Percentiles rank a stretch among this genome's conserved stretches.
These are phyloP conservation scores for Myxozyma melibiosi DNA, from an alignment of 805 yeast genomes.

Conservation along the genomic window DNA sequence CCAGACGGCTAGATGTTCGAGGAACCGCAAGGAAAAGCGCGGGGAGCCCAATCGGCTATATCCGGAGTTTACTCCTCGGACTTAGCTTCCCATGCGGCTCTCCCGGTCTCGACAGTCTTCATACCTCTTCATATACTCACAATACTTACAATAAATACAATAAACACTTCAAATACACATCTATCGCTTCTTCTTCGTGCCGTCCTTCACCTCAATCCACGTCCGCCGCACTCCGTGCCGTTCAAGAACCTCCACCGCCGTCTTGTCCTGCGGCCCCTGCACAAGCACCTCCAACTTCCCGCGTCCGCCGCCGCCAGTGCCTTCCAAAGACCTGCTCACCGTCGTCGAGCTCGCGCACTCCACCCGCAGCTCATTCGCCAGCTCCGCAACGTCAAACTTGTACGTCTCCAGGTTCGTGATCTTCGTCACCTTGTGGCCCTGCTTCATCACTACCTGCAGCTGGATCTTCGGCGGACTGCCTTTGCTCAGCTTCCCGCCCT, in stretches of 20 bases:
- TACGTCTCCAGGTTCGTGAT: constrained; percentile 70
- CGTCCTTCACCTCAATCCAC: constrained; percentile 66
- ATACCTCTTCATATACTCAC: background rate
- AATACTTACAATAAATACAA: background rate
- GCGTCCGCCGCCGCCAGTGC: constrained; percentile 46
- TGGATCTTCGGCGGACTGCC: constrained; percentile 71
- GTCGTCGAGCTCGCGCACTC: constrained; percentile 91
- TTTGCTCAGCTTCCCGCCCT: constrained; percentile 47
- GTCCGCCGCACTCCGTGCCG: constrained; percentile 63
- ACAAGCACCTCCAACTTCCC: constrained; percentile 73
- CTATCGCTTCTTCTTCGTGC: constrained; percentile 20
- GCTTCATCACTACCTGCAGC: constrained; percentile 70
- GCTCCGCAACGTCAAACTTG: constrained; percentile 60
- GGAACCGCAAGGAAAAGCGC: too few species aligned
- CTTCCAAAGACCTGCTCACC: constrained; percentile 43
- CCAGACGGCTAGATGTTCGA: too few species aligned
- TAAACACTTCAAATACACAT: background rate
- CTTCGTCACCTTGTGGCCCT: constrained; percentile 82
- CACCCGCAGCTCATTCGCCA: constrained; percentile 70
- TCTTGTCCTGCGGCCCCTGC: constrained; percentile 84
- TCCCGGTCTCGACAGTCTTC: too few species aligned
- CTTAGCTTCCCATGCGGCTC: too few species aligned
- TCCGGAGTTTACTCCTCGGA: too few species aligned
- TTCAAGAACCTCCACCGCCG: constrained; percentile 59
- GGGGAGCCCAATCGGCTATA: too few species aligned